phyloP scores from a whole-genome alignment of 768 basidiomycete genomes.

The Collybia nuda region DNA sequence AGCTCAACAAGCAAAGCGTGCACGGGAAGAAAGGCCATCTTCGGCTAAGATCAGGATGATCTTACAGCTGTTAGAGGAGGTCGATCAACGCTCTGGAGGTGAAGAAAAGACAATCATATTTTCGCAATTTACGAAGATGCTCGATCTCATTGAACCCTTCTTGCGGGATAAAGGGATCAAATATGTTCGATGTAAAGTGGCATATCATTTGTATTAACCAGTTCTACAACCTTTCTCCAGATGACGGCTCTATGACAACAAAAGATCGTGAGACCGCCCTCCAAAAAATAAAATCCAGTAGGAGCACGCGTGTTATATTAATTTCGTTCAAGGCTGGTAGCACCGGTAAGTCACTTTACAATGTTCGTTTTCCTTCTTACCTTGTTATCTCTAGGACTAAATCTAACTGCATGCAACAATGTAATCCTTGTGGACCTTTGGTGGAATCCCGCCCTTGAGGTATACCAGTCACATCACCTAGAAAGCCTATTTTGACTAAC shows the following conservation, averaged over 20 bases:
- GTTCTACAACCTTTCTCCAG: conserved; percentile 38
- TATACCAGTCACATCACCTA: conserved; percentile 30
- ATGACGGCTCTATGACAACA: conserved; percentile 85
- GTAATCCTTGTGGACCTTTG: conserved; percentile 92
- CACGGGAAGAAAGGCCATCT: conserved; percentile 56
- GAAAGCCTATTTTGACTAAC: neutral
- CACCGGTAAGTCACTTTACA: conserved; percentile 55
- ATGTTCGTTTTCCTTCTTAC: conserved; percentile 6
- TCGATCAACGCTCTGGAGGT: conserved; percentile 54
- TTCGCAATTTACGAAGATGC: conserved; percentile 87
- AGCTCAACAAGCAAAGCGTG: conserved; percentile 44
- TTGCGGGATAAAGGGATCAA: conserved; percentile 63
- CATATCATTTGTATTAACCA: conserved; percentile 11
- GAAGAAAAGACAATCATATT: conserved; percentile 96
- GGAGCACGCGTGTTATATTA: conserved; percentile 70
- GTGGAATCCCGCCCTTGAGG: conserved; percentile 92
- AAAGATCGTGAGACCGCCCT: conserved; percentile 76
- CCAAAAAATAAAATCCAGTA: conserved; percentile 64
- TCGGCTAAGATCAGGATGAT: conserved; percentile 90
- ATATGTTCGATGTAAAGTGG: conserved; percentile 79
- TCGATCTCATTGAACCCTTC: conserved; percentile 87
- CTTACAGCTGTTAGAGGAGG: conserved; percentile 65
- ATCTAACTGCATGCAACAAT: conserved; percentile 91
- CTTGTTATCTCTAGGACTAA: conserved; percentile 56
- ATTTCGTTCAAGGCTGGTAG: conserved; percentile 97